Base-by-base conservation (phyloP, 805 yeast species). In the Teunomyces panamensis region DNA sequence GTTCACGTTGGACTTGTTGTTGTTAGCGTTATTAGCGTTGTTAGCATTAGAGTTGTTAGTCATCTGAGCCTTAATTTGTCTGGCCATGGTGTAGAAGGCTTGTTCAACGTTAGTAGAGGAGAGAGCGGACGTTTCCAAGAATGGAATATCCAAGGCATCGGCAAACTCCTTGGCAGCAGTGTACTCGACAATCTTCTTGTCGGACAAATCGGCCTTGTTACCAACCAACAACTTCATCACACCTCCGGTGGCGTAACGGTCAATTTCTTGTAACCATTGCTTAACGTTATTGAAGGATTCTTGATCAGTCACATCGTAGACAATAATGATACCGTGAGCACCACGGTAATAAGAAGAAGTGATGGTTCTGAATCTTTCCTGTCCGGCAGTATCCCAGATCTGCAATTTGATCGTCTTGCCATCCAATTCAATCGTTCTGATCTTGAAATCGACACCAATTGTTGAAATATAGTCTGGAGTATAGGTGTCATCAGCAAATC, bases 321-420 rank as follows among this genome's bases (percentile, higher is more conserved):
- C 99, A 59, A 92, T 92, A 61, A 92, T 94, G 68, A 92, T 94
- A 52, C 99, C 99, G 66, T 92, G 98, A 9, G 98, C 97, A 48
- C 99, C 99, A 69, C 99, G 86, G 77, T 92, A 92, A 75, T 92
- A 92, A 11, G 97, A 89, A 10, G 97, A 88, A 9, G 98, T 94
- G 73, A 92, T 92, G 44, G 99, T 94, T 73, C 98, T 85, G 76
- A 94, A 94, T 60, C 99, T 79, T 71, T 94, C 99, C 75, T 94
- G 99, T 42, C 99, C 99, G 9, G 98, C 99, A 48, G 99, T 94
- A 67, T 94, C 99, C 99, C 99, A 94, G 65, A 94, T 92, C 75
- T 94, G 99, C 64, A 94, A 80, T 74, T 94, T 94, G 67, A 94
- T 94, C 46, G 96, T 89, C 77, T 94, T 94, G 56, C 98, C 98